phyloP scores from a whole-genome alignment of 164 flowering plant genomes.

The Magnolia sinica region DNA sequence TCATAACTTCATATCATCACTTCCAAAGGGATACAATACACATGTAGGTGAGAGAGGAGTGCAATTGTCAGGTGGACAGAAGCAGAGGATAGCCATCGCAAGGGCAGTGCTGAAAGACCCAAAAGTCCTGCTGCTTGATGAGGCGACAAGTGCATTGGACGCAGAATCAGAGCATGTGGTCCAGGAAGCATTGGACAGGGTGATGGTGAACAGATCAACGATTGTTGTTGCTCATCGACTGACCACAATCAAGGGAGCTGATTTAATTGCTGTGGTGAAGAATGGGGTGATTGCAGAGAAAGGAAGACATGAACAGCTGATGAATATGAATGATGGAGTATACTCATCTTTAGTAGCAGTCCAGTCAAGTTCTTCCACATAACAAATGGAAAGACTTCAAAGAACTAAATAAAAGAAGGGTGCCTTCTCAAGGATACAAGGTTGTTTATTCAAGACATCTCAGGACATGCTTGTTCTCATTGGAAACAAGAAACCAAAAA shows the following conservation, averaged over 20 bases:
- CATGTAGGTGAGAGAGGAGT: slow-evolving; percentile 24
- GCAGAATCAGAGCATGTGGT: slow-evolving; percentile 26
- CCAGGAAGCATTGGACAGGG: slow-evolving; percentile 25
- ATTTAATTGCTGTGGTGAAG: slow-evolving; percentile 18
- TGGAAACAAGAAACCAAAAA: no score
- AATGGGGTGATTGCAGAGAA: slow-evolving; percentile 22
- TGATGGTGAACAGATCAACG: slow-evolving; percentile 20
- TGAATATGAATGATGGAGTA: slow-evolving; percentile 12
- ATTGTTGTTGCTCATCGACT: slow-evolving; percentile 23
- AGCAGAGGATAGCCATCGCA: slow-evolving; percentile 28
- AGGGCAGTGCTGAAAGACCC: slow-evolving; percentile 21
- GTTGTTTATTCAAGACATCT: no score
- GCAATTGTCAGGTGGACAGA: slow-evolving; percentile 28
- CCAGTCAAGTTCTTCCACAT: slow-evolving; percentile 11
- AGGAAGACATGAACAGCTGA: slow-evolving; percentile 18
- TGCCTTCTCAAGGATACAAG: no score
- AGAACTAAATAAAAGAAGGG: no score
- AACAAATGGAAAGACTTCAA: background rate
- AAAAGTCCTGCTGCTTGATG: slow-evolving; percentile 20
- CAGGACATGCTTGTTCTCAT: no score
- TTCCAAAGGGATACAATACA: slow-evolving; percentile 25
- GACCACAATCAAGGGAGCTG: slow-evolving; percentile 19
- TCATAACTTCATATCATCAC: slow-evolving; percentile 21
- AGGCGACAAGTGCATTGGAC: slow-evolving; percentile 27
- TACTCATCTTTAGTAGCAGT: slow-evolving; percentile 24